These are phyloP conservation scores for Scheffersomyces illinoinensis DNA, from an alignment of 1,139 yeast genomes.

Conservation along the genomic window DNA sequence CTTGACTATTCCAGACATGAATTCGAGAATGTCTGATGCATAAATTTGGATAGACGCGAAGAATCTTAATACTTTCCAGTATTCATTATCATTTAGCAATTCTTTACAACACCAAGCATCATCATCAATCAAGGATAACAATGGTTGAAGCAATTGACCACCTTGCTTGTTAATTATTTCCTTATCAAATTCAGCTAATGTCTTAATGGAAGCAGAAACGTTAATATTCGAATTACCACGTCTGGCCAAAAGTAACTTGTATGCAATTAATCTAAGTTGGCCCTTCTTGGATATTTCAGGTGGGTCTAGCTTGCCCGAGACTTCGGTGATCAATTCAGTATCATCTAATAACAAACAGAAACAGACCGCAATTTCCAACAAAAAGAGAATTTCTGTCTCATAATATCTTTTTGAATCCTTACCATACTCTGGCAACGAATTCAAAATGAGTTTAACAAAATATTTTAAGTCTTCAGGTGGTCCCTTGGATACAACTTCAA, in stretches of 20 bases:
- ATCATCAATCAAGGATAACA: slow-evolving; percentile 51
- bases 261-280: slow-evolving; percentile 35
- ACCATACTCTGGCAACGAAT: slow-evolving; percentile 28
- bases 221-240: slow-evolving; percentile 20
- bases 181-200: slow-evolving; percentile 31
- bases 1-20: slow-evolving; percentile 46
- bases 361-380: slow-evolving; percentile 56
- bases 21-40: slow-evolving; percentile 50
- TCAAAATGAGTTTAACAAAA: slow-evolving; percentile 25
- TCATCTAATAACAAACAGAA: slow-evolving; percentile 48
- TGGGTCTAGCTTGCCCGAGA: slow-evolving; percentile 22
- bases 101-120: slow-evolving; percentile 47
- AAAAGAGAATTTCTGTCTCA: slow-evolving; percentile 56
- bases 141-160: slow-evolving; percentile 50
- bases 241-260: slow-evolving; percentile 44
- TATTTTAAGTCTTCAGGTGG: slow-evolving; percentile 21
- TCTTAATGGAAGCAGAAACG: slow-evolving; percentile 21
- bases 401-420: slow-evolving; percentile 46
- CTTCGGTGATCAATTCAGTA: slow-evolving; percentile 25
- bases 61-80: slow-evolving; percentile 63
- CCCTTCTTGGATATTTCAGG: slow-evolving; percentile 30
- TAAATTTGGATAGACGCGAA: slow-evolving; percentile 58
- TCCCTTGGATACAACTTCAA: slow-evolving; percentile 43
- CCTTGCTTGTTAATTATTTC: slow-evolving; percentile 50
- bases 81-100: slow-evolving; percentile 48